A percentile compares a stretch with the other conserved stretches of the same genome.
Evolutionary conservation across 306 rosid species (phyloP).

Genomic region (Fragaria vesca): DNA sequence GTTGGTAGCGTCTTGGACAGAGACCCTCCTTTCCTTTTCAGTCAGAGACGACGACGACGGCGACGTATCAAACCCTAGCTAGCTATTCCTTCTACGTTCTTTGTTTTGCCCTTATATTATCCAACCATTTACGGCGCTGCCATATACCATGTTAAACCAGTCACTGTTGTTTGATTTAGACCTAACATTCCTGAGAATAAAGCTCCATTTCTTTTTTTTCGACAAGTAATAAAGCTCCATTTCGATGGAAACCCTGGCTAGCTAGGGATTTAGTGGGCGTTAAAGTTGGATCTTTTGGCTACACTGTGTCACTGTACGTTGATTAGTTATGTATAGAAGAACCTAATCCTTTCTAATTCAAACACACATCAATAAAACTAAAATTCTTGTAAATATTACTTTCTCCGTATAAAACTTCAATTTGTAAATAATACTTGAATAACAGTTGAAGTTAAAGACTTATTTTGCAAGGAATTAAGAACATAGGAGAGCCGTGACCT

Average conservation of each 20-base stretch:
- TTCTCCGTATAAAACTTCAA: background rate
- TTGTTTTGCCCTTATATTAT: background rate
- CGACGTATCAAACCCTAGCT: background rate
- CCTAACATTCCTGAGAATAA: background rate
- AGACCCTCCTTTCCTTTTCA: slow-evolving; percentile 3
- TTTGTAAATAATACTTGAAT: background rate
- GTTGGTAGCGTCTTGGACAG: slow-evolving; percentile 51
- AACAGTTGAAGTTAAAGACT: background rate
- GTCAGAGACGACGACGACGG: background rate
- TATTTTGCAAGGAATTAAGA: background rate
- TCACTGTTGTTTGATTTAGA: background rate
- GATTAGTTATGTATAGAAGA: too few relatives aligned
- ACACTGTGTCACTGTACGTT: background rate
- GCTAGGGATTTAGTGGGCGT: background rate
- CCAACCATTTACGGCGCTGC: background rate
- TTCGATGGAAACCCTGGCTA: background rate
- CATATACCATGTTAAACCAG: background rate
- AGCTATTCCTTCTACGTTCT: background rate
- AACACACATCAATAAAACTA: background rate
- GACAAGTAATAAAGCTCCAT: background rate
- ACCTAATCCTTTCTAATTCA: background rate
- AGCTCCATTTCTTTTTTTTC: background rate
- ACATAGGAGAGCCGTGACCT: background rate
- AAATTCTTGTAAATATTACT: background rate
- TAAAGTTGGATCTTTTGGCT: background rate